Evolutionary conservation across 768 basidiomycete genomes (phyloP).

Genomic region (Cystobasidium onofrii): DNA sequence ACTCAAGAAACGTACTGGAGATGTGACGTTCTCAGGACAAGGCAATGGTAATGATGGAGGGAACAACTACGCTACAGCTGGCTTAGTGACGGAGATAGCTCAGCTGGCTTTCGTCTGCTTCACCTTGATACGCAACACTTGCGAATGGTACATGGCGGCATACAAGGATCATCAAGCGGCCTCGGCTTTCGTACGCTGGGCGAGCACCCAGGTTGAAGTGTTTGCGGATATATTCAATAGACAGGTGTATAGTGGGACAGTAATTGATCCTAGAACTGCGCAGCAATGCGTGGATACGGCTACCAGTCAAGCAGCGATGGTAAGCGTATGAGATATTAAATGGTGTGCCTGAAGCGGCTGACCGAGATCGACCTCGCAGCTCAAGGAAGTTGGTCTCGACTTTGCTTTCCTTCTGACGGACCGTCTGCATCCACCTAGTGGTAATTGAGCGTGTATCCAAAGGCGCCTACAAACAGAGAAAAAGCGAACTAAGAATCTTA

Average conservation of each 20-base stretch:
- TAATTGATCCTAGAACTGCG: neutral
- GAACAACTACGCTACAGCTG: slow-evolving; percentile 37
- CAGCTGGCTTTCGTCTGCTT: slow-evolving; percentile 84
- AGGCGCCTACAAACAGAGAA: too few relatives aligned
- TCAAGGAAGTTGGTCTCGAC: slow-evolving; percentile 24
- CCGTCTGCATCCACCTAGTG: neutral
- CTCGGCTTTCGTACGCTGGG: slow-evolving; percentile 92
- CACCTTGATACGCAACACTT: slow-evolving; percentile 90
- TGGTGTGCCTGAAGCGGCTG: neutral
- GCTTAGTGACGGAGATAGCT: slow-evolving; percentile 72
- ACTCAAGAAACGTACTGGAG: slow-evolving; percentile 67
- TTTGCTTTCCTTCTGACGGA: slow-evolving; percentile 13
- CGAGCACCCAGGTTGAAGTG: slow-evolving; percentile 69
- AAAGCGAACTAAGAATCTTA: neutral
- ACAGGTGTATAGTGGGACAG: slow-evolving; percentile 68
- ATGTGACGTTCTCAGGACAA: slow-evolving; percentile 58
- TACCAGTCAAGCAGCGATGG: slow-evolving; percentile 26
- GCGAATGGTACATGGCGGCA: slow-evolving; percentile 93
- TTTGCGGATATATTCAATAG: slow-evolving; percentile 78
- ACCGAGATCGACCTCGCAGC: neutral
- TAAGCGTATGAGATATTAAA: neutral
- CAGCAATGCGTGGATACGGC: slow-evolving; percentile 21
- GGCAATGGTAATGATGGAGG: neutral
- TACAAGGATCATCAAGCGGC: slow-evolving; percentile 93
- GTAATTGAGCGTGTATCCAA: too few relatives aligned